Evolutionary conservation across 441 rosid genomes (phyloP), one percentile per base, ranked within the genome.

Genomic region (Populus hybrid): DNA sequence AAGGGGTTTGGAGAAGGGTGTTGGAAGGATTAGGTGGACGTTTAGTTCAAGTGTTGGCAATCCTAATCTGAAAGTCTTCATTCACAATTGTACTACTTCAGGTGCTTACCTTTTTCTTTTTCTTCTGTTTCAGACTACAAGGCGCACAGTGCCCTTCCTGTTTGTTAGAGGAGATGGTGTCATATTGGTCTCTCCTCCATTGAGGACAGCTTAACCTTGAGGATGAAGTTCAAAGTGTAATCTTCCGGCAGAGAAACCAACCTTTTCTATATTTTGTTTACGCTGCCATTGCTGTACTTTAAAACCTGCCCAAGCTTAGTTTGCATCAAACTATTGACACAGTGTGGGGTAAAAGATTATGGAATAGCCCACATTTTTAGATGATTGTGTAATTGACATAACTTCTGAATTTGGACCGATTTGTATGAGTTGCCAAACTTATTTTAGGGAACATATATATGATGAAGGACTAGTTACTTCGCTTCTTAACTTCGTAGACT

Each of bases 91-190:
- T n/a, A 75, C 12, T 1, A 6, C n/a, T 11, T 3, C 14, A n/a
- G 63, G 42, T 53, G 67, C 38, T 42, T 69, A 38, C 70, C 36
- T 18, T 63, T n/a, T 68, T 26, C 21, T 40, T 45, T 6, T 45
- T 68, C 61, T 80, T 40, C 42, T 35, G 23, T 86, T 84, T 83
- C 95, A 95, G 98, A 87, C 94, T 36, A 94, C 97, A n/a, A 92
- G 84, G 86, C 95, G 99, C n/a, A 93, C 80, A 0, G 90, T 94
- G 67, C 94, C 94, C 11, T 95, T 88, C 80, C 97, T 95, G 16
- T 95, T 95, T 84, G 99, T 94, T 68, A 87, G 98, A 85, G 99
- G 99, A 63, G 99, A 95, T 77, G 97, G 99, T 76, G 99, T 95
- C 76, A 94, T 95, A 77, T 88, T 95, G 88, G 99, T 95, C 72